Evolutionary conservation across 192 early-diverging fungal species (phyloP), one percentile per base, ranked within the genome.

Genomic region (Coemansia guatemalensis): DNA sequence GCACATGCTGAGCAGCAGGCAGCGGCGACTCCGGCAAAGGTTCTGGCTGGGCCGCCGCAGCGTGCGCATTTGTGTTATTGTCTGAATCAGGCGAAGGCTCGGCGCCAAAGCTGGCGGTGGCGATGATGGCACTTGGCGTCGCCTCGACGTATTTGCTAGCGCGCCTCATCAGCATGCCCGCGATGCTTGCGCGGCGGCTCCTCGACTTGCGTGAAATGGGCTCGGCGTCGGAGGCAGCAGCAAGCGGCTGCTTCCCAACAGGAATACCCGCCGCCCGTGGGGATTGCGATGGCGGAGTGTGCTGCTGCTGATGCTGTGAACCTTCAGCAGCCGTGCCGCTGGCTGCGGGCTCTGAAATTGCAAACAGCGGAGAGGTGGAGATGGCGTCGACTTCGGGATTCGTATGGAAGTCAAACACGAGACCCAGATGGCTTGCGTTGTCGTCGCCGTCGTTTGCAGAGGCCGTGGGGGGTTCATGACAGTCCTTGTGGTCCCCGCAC

Each of bases 321-420:
- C 21, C 24, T 12, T 39, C n/a, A 22, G 14, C 39, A 14, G 7
- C 5, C 30, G 12, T 6, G 12, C 30, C 20, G 23, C 59, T 62
- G 20, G 21, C 32, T 6, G 56, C n/a, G 24, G 39, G 23, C 17
- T 39, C 51, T 3, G 48, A 32, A 8, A 64, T 41, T 14, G 58
- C 30, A 24, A 68, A 78, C 14, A 78, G 69, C 59, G 65, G 66
- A n/a, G 69, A 55, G 18, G 67, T 48, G 26, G 63, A 25, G 18
- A 73, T 78, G 58, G 56, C 71, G 32, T 67, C 64, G 18, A 73
- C 66, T 22, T 44, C 71, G 1, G 76, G 71, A 22, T 74, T 71
- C 1, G 65, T 67, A 57, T 58, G 56, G 51, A 79, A 79, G 53
- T 70, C 57, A 53, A 79, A 74, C 20, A 55, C 60, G 53, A 79